These are phyloP conservation scores for Gilbertella persicaria DNA, from an alignment of 371 early-diverging fungal genomes.

Conservation along the genomic window DNA sequence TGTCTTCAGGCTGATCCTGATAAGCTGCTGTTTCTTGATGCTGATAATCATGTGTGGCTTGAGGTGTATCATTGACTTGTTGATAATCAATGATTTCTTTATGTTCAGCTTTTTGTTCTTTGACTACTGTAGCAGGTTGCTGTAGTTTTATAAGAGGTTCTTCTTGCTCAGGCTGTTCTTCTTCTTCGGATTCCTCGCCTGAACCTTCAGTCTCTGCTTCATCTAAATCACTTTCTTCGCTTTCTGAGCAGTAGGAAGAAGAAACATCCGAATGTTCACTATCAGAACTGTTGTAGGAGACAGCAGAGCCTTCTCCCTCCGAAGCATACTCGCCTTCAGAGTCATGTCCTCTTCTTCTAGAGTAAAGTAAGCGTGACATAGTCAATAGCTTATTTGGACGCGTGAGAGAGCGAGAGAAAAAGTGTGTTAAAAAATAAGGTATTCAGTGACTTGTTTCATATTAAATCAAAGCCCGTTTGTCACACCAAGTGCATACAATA, in stretches of 20 bases:
- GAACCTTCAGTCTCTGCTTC: too few relatives aligned
- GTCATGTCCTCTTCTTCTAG: conserved; percentile 9
- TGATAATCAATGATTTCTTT: neutral
- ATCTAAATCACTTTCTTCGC: neutral
- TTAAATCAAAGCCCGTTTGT: too few relatives aligned
- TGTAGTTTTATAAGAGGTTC: too few relatives aligned
- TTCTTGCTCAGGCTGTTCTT: neutral
- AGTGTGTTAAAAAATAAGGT: too few relatives aligned
- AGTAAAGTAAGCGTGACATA: conserved; percentile 10
- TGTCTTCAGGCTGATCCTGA: neutral
- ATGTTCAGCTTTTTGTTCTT: neutral
- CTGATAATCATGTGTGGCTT: neutral
- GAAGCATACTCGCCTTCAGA: conserved; percentile 6
- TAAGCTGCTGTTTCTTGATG: neutral
- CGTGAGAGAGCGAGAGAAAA: too few relatives aligned
- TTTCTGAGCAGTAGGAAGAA: neutral
- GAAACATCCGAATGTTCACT: neutral
- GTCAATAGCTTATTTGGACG: too few relatives aligned
- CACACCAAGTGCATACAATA: too few relatives aligned
- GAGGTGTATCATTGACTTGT: neutral
- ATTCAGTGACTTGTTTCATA: too few relatives aligned
- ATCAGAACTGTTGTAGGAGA: conserved; percentile 2
- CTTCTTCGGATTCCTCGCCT: neutral
- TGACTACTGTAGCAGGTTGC: too few relatives aligned
- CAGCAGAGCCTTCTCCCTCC: neutral